These are phyloP conservation scores for Phaffia rhodozyma DNA, from an alignment of 1,284 basidiomycete genomes.

Conservation along the genomic window DNA sequence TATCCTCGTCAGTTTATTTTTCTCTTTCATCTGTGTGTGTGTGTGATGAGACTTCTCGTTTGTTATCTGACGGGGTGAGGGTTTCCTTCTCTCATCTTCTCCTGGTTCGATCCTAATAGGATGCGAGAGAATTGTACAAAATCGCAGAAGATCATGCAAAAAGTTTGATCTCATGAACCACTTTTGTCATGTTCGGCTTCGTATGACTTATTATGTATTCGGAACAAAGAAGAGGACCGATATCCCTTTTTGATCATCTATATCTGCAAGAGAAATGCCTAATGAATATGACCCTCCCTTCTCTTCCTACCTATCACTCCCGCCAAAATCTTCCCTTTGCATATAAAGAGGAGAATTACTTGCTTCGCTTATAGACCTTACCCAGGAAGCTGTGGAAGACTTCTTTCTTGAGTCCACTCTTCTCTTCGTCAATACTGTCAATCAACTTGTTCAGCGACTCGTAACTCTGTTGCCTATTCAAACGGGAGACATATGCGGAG, in stretches of 20 bases:
- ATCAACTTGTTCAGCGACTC: constrained; percentile 54
- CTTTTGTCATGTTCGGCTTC: too few relatives aligned
- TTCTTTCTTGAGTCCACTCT: constrained; percentile 56
- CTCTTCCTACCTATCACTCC: too few relatives aligned
- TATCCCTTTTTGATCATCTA: too few relatives aligned
- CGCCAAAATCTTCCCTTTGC: too few relatives aligned
- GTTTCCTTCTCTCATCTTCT: not conserved
- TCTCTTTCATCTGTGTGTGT: too few relatives aligned
- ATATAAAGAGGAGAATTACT: constrained; percentile 39
- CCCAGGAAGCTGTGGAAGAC: constrained; percentile 74
- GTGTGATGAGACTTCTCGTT: too few relatives aligned
- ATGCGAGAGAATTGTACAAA: constrained; percentile 28
- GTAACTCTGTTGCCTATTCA: constrained; percentile 43
- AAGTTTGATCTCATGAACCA: too few relatives aligned
- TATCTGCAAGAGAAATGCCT: too few relatives aligned
- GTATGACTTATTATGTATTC: too few relatives aligned
- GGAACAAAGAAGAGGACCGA: too few relatives aligned
- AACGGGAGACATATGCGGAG: too few relatives aligned
- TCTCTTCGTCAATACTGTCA: constrained; percentile 52
- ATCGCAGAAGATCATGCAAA: constrained; percentile 26
- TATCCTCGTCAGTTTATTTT: constrained; percentile 22
- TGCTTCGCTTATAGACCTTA: constrained; percentile 81
- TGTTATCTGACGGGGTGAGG: not conserved
- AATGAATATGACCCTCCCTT: too few relatives aligned
- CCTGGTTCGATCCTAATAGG: constrained; percentile 10